Evolutionary conservation across 495 filamentous ascomycete species (phyloP).

Genomic region (Choiromyces venosus): DNA sequence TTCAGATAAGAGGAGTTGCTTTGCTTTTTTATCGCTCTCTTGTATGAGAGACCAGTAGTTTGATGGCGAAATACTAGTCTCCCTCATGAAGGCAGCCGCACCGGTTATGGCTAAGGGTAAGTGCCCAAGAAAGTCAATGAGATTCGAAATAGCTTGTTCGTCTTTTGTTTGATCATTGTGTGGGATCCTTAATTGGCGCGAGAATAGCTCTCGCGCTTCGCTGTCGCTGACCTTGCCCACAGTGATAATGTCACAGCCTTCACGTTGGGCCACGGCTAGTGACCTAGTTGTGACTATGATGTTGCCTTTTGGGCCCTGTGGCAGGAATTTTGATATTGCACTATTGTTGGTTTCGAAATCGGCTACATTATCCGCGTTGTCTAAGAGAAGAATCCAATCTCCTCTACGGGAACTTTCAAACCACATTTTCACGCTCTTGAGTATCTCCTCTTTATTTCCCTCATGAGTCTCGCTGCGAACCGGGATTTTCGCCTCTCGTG

Average conservation of each 20-base stretch:
- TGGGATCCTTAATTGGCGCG: neutral
- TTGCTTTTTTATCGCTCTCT: slow-evolving; percentile 3
- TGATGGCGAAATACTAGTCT: slow-evolving; percentile 3
- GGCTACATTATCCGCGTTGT: slow-evolving; percentile 26
- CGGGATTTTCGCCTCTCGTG: neutral
- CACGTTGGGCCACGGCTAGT: neutral
- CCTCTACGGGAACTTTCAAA: slow-evolving; percentile 16
- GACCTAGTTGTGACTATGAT: slow-evolving; percentile 18
- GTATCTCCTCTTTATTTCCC: slow-evolving; percentile 2
- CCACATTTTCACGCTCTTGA: slow-evolving; percentile 19
- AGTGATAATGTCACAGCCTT: neutral
- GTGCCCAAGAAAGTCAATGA: slow-evolving; percentile 8
- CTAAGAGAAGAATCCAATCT: slow-evolving; percentile 44
- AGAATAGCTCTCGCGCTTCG: slow-evolving; percentile 7
- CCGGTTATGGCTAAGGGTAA: slow-evolving; percentile 16
- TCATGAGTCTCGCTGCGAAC: neutral
- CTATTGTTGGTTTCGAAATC: neutral
- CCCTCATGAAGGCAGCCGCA: slow-evolving; percentile 14
- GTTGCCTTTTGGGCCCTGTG: slow-evolving; percentile 4
- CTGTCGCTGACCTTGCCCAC: slow-evolving; percentile 7
- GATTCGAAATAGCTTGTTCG: neutral
- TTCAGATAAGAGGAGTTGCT: slow-evolving; percentile 1
- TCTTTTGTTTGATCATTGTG: neutral
- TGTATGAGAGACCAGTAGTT: slow-evolving; percentile 13
- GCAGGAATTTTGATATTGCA: slow-evolving; percentile 1